phyloP scores from a whole-genome alignment of 208 protist genomes.

The Baffinella frigidus region DNA sequence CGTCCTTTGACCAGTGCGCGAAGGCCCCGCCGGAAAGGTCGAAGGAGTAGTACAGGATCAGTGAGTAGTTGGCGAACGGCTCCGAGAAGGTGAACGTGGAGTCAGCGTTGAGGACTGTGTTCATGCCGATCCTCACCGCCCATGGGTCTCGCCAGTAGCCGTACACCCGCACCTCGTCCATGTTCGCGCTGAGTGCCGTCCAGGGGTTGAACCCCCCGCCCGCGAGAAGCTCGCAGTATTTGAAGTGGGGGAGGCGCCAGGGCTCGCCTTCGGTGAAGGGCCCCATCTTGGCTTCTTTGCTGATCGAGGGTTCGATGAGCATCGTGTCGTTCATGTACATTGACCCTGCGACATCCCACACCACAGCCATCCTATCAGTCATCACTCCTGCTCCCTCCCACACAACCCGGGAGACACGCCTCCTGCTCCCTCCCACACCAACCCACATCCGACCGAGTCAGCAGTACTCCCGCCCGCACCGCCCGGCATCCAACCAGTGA shows the following conservation, averaged over 20 bases:
- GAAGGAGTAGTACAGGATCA: conserved; percentile 34
- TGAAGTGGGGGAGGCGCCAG: not conserved
- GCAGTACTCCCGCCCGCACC: too few species aligned
- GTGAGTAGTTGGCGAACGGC: not conserved
- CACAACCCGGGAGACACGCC: too few species aligned
- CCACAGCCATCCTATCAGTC: too few species aligned
- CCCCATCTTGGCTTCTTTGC: not conserved
- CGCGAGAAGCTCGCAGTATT: conserved; percentile 11
- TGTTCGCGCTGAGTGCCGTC: not conserved
- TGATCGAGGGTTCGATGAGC: not conserved
- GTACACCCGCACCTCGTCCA: conserved; percentile 24
- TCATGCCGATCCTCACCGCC: not conserved
- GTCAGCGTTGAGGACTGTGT: not conserved
- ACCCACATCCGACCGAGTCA: too few species aligned
- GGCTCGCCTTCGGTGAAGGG: conserved; percentile 10
- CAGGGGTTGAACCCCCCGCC: not conserved
- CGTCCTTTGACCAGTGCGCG: not conserved
- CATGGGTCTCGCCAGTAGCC: not conserved
- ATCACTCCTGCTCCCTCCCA: too few species aligned
- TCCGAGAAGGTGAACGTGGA: not conserved
- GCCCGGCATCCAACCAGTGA: too few species aligned
- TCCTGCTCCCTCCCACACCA: too few species aligned
- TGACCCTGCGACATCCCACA: not conserved
- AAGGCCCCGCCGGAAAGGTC: not conserved
- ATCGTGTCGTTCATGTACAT: not conserved